Conservation (phyloP, 192 early-diverging fungal genomes). For the Backusella mclennaniae region DNA sequence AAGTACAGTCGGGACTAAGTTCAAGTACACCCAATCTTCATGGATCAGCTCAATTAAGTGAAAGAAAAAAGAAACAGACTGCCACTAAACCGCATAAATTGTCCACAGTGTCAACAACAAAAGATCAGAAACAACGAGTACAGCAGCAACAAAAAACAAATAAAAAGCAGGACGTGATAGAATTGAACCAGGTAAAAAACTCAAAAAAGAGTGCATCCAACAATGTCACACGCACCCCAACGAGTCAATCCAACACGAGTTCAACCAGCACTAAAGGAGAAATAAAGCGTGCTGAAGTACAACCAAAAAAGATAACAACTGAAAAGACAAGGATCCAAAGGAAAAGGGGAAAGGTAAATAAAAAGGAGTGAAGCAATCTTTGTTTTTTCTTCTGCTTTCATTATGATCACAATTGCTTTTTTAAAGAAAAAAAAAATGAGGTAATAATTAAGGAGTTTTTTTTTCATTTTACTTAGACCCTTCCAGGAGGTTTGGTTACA, state of each 20-base stretch:
- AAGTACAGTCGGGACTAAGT: not conserved
- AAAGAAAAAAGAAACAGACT: not conserved
- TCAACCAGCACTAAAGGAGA: not conserved
- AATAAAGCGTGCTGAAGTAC: constrained; percentile 1
- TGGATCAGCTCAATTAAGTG: not conserved
- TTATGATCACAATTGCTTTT: not conserved
- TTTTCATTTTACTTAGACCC: constrained; percentile 10
- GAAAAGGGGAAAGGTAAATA: constrained; percentile 4
- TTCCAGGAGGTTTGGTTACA: constrained; percentile 14
- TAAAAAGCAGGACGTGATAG: not conserved
- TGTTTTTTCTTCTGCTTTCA: not conserved
- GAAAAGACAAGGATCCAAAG: not conserved
- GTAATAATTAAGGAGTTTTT: not conserved
- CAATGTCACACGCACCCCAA: not conserved
- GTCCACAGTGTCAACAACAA: not conserved
- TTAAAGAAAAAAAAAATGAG: not conserved
- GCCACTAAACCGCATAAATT: not conserved
- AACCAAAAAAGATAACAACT: not conserved
- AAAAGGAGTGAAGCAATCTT: not conserved
- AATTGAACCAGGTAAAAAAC: not conserved
- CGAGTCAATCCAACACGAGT: constrained; percentile 4
- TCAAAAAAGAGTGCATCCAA: not conserved
- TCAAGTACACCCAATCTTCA: not conserved
- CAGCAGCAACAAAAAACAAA: not conserved
- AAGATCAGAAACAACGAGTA: not conserved